Evolutionary conservation across 2,329 filamentous ascomycete genomes (phyloP), one percentile per base, ranked within the genome.

Genomic region (Epichloe glyceriae): DNA sequence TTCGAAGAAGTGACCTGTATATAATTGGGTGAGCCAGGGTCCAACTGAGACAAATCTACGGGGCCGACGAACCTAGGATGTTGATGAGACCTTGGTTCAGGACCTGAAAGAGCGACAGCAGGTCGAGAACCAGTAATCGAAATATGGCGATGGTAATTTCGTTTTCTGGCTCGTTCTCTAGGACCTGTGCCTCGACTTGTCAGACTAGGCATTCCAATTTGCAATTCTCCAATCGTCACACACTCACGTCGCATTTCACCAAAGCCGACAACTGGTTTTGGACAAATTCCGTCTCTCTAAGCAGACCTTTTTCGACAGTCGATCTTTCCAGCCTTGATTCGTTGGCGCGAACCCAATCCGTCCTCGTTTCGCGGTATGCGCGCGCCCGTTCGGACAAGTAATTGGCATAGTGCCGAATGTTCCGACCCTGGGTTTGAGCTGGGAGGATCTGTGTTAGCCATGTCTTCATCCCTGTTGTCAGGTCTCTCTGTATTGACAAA

Each of bases 31-130:
- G 53, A 56, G 30, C 51, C 46, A 17, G 19, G 20, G 37, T 42
- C 43, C 26, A 40, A 35, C 38, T 51, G 51, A 54, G 53, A 54
- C 54, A 52, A 41, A 6, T 5, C 17, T 11, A n/a, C 19, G 4
- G 11, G 40, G 12, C 20, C 42, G 49, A 62, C 80, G 57, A 73
- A 94, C 91, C 88, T 52, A 98, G 73, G 53, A 98, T 88, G 67
- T 95, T 96, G 70, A 98, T 98, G 63, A 95, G 87, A 46, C 88
- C 93, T 69, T 96, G 89, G 63, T 98, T 98, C 70, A 96, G 85
- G 45, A 93, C 88, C 61, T 95, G 89, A 71, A 95, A 98, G 50
- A 98, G 73, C 14, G 87, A 83, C 54, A 98, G 70, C 38, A 98
- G 74, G 66, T 98, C 93, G 60, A 95, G 75, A 19, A 95, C 94